Evolutionary conservation across 768 basidiomycete genomes (phyloP), one percentile per base, ranked within the genome.

Genomic region (Tylopilus subfusipes): DNA sequence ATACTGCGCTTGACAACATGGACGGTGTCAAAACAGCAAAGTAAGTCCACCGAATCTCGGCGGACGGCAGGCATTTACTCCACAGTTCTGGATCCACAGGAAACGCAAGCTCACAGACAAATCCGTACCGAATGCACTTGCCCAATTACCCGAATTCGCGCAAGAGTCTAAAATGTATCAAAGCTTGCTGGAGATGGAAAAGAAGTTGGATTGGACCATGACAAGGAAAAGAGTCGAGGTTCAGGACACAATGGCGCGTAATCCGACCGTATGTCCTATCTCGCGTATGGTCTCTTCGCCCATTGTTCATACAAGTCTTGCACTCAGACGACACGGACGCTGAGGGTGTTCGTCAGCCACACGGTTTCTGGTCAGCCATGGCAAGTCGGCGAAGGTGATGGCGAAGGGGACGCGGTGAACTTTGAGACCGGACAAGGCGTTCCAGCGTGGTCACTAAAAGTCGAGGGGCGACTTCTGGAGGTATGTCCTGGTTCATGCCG

Each of bases 141-240:
- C 86, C 5, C 84, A 90, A 56, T 78, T 83, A 60, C 83, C 86
- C 18, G 83, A 85, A 46, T 90, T 91, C 64, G 82, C 86, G 2
- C 79, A 82, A 62, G 93, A 96, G 68, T 91, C 91, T 22, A 77
- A 75, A 54, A 90, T 95, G 82, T 97, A 96, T 71, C 83, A 86
- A 55, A 85, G 90, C 62, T 75, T 97, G 38, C 70, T 94, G 25
- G 86, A 89, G 59, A 91, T 91, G 84, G 94, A 97, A 68, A 81
- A 89, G 54, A 90, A 88, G 67, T 75, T 98, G 16, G 94, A 98
- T 70, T 97, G 95, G 95, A 95, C 93, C 4, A 88, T 95, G 78
- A 85, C 84, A 67, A 78, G 95, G 67, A 96, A 96, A 72, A 84
- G 81, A 61, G 87, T 87, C 11, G 94, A 98, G 67, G 85, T 98